These are phyloP conservation scores for Reticulascus tulasneorum DNA, from an alignment of 2,329 filamentous ascomycete genomes.

Conservation along the genomic window DNA sequence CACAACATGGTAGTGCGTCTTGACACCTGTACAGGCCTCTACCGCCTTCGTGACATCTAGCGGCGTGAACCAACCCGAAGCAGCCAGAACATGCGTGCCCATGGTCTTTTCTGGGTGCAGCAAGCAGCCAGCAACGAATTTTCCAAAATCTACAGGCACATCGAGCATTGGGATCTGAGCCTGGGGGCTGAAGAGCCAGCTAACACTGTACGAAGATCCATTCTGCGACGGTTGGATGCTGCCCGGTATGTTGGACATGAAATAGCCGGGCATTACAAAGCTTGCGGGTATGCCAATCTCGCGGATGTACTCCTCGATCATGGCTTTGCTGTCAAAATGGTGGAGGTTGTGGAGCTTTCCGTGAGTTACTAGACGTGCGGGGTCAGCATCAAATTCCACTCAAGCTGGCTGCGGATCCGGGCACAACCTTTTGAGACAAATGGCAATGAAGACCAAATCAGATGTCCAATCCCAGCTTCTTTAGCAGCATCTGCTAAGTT, in stretches of 20 bases:
- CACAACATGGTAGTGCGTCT: too few species aligned
- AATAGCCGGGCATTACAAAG: slow-evolving; percentile 49
- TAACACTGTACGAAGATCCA: too few species aligned
- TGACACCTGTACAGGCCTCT: too few species aligned
- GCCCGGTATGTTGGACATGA: slow-evolving; percentile 48
- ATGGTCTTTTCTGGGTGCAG: slow-evolving; percentile 16
- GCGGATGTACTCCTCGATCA: slow-evolving; percentile 54
- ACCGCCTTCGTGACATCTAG: slow-evolving; percentile 26
- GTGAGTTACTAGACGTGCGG: slow-evolving; percentile 22
- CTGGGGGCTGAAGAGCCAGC: too few species aligned
- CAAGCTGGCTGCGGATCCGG: too few species aligned
- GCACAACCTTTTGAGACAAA: slow-evolving; percentile 30
- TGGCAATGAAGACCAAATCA: slow-evolving; percentile 43
- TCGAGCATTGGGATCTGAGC: slow-evolving; percentile 31
- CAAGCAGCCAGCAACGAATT: slow-evolving; percentile 27
- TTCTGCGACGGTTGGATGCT: slow-evolving; percentile 20
- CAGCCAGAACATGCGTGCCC: slow-evolving; percentile 31
- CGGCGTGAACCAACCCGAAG: too few species aligned
- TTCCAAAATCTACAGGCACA: slow-evolving; percentile 34
- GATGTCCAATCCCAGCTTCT: slow-evolving; percentile 38
- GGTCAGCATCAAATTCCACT: too few species aligned
- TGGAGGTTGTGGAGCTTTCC: slow-evolving; percentile 33
- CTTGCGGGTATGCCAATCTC: slow-evolving; percentile 41
- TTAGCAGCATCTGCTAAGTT: slow-evolving; percentile 42
- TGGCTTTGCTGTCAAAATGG: slow-evolving; percentile 55